Base-by-base conservation (phyloP, 345 rosid genomes). In the Citrus inodora region DNA sequence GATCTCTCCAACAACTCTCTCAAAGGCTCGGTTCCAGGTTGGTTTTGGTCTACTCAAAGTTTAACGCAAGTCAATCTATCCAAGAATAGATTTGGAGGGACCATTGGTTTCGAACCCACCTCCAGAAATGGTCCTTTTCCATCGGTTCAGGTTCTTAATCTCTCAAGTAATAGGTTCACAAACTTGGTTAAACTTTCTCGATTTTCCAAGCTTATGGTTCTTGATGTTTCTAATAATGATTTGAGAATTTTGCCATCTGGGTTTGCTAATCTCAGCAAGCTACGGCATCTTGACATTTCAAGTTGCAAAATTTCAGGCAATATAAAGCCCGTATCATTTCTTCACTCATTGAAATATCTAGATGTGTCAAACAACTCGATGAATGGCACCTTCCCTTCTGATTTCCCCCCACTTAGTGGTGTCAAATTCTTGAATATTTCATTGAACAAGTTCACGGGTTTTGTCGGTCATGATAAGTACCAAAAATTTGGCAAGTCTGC, bases 1-100 rank as follows among this genome's bases (percentile, higher is more conserved):
- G 94, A 93, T 79, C 90, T 95, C 80, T 95, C 99, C 76, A 63
- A 76, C 67, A 95, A 95, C 78, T 89, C 90, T 24, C 89, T 95
- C 14, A 74, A 85, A 37, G 99, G 99, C 35, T 85, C 86, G 4
- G 74, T 93, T 27, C 98, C 97, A 9, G 83, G 83, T 42, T 91
- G 92, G 94, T 78, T 95, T 67, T 90, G 95, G 98, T 87, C 93
- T 64, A 28, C 77, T 56, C 82, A 76, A 0, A 83, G 82, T 61
- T 80, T 95, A 37, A 48, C 46, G 62, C 67, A 78, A 16, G 88
- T 90, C 65, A 86, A 89, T 79, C 84, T 91, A 64, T 85, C 92
- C 16, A 78, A 28, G 21, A 93, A 93, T 7, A 82, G 75, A 80
- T 83, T 93, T 28, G 92, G 95, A 73, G 95, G 89, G 59, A 73